Conservation (phyloP, 179 eudicot species). For the Silene vulgaris region DNA sequence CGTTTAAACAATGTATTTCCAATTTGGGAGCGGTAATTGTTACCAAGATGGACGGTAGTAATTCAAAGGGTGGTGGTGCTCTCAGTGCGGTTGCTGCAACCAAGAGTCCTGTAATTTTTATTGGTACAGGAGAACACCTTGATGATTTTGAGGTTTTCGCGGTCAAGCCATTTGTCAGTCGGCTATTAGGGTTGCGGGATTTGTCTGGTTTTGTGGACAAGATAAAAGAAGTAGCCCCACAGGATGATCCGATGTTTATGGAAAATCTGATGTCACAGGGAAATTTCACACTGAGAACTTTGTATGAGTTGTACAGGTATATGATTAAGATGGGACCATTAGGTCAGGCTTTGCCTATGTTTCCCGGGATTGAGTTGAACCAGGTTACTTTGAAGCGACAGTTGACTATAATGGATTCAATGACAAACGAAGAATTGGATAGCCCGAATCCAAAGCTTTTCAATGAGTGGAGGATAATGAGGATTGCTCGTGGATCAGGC, state of each 20-base stretch:
- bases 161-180: neutral
- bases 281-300: neutral
- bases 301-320: neutral
- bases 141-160: neutral
- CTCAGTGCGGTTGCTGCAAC: constrained; percentile 59
- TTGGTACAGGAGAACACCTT: neutral
- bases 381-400: neutral
- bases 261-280: neutral
- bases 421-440: constrained; percentile 2
- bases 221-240: neutral
- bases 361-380: neutral
- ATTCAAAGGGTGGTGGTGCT: constrained; percentile 93
- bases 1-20: constrained; percentile 93
- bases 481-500: constrained; percentile 12
- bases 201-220: neutral
- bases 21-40: constrained; percentile 89
- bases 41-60: constrained; percentile 98
- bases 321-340: neutral
- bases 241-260: neutral
- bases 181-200: neutral
- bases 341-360: neutral
- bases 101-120: neutral
- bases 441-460: neutral
- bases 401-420: neutral
- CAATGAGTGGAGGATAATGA: neutral